phyloP scores from a whole-genome alignment of 176 grass and related monocot genomes.

The Eragrostis nindensis region DNA sequence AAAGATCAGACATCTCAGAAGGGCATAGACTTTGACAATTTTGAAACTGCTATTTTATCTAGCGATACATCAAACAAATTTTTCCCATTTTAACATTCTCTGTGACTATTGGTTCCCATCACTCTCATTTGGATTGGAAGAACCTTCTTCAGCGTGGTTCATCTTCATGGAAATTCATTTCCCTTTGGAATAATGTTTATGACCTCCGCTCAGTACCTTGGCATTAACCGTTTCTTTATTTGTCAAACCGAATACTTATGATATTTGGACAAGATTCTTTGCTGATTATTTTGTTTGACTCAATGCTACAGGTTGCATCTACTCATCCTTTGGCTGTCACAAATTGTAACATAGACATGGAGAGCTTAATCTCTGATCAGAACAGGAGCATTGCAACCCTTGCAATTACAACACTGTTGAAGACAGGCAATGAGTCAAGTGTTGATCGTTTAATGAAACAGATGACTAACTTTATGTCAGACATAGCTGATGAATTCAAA shows the following conservation, averaged over 20 bases:
- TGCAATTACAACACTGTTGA: slow-evolving; percentile 93
- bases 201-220: not conserved
- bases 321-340: slow-evolving; percentile 96
- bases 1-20: not conserved
- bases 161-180: slow-evolving; percentile 4
- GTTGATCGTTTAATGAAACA: slow-evolving; percentile 99
- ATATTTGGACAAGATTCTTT: slow-evolving; percentile 17
- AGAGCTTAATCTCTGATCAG: slow-evolving; percentile 98
- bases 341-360: slow-evolving; percentile 99
- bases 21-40: not conserved
- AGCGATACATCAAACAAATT: not conserved
- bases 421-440: slow-evolving; percentile 99
- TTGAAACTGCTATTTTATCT: not conserved
- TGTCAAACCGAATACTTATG: not conserved
- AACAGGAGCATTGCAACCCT: slow-evolving; percentile 99
- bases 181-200: not conserved
- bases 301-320: slow-evolving; percentile 76
- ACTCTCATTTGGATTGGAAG: not conserved
- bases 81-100: not conserved
- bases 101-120: not conserved
- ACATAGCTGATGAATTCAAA: slow-evolving; percentile 99
- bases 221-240: slow-evolving; percentile 7
- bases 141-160: not conserved
- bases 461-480: slow-evolving; percentile 98
- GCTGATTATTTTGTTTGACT: slow-evolving; percentile 21